Conservation (phyloP, 2,329 filamentous ascomycete genomes). For the Beauveria asiatica region DNA sequence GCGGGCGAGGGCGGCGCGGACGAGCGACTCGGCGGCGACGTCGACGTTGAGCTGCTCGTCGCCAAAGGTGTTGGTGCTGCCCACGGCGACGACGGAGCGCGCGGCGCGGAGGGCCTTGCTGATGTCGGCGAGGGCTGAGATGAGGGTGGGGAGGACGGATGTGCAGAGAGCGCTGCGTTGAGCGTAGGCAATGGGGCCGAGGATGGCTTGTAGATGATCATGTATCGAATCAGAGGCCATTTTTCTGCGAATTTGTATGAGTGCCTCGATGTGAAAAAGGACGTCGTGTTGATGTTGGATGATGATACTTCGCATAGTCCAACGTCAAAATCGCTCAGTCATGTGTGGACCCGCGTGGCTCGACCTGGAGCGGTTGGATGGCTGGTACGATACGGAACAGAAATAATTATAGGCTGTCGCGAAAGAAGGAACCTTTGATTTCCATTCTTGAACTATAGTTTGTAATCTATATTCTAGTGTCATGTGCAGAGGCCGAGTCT, state of each 20-base stretch:
- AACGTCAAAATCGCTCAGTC: slow-evolving; percentile 4
- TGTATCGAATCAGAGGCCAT: slow-evolving; percentile 1
- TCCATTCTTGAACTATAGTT: not conserved
- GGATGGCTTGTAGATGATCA: slow-evolving; percentile 16
- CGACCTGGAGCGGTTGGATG: not conserved
- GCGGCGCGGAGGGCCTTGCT: slow-evolving; percentile 34
- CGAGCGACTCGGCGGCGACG: slow-evolving; percentile 38
- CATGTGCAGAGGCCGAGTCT: not conserved
- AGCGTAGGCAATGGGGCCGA: slow-evolving; percentile 17
- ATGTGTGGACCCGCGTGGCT: slow-evolving; percentile 1
- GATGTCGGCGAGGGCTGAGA: slow-evolving; percentile 37
- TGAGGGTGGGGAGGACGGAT: slow-evolving; percentile 40
- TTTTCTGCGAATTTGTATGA: not conserved
- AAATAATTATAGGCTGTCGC: not conserved
- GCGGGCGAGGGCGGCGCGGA: slow-evolving; percentile 34
- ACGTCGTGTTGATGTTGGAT: not conserved
- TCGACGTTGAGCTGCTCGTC: slow-evolving; percentile 54
- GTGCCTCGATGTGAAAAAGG: not conserved
- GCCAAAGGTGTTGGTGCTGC: slow-evolving; percentile 48
- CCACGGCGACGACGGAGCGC: slow-evolving; percentile 37
- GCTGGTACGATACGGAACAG: not conserved
- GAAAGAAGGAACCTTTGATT: not conserved
- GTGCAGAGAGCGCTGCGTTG: slow-evolving; percentile 24
- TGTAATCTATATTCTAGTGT: not conserved
- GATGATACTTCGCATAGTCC: not conserved